Evolutionary conservation across 495 filamentous ascomycete genomes (phyloP), one percentile per base, ranked within the genome.

Genomic region (Podospora bellae-mahoneyi): DNA sequence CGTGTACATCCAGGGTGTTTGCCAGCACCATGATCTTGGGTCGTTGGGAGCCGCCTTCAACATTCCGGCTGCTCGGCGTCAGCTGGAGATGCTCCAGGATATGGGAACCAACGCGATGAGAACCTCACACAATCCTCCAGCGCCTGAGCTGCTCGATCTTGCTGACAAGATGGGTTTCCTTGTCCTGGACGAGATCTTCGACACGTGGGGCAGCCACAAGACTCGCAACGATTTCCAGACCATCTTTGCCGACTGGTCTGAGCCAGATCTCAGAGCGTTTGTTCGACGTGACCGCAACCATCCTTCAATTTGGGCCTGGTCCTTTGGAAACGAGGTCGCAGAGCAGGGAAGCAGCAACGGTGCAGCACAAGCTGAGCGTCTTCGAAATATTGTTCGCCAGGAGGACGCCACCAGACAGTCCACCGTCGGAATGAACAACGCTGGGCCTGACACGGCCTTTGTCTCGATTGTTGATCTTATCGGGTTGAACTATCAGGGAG

Each of bases 91-190:
- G 60, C 73, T 85, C 2, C 76, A 80, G 55, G 80, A 82, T 32
- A 79, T 84, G 82, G 83, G 83, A 27, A 66, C 64, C 73, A 84
- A 85, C 69, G 78, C 80, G 1, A 72, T 85, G 16, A 78, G 84
- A 4, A 84, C 78, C 1, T 84, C 82, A 3, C 83, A 85, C 70
- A 84, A 84, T 64, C 82, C 82, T 20, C 81, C 82, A 0, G 79
- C 81, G 9, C 83, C 86, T 0, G 84, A 86, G 62, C 68, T 89
- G 2, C 84, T 88, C 44, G 79, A 85, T 5, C 71, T 90, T 0
- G 84, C 87, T 5, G 86, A 89, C 72, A 75, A 74, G 10, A 77
- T 86, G 72, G 88, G 87, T 0, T 74, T 90, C 48, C 76, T 90
- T 75, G 79, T 90, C 1, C 70, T 89, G 15, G 80, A 83, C 68